These are phyloP conservation scores for Physcomitrium patens DNA, from an alignment of 225 moss, liverwort and hornwort species.

Conservation along the genomic window DNA sequence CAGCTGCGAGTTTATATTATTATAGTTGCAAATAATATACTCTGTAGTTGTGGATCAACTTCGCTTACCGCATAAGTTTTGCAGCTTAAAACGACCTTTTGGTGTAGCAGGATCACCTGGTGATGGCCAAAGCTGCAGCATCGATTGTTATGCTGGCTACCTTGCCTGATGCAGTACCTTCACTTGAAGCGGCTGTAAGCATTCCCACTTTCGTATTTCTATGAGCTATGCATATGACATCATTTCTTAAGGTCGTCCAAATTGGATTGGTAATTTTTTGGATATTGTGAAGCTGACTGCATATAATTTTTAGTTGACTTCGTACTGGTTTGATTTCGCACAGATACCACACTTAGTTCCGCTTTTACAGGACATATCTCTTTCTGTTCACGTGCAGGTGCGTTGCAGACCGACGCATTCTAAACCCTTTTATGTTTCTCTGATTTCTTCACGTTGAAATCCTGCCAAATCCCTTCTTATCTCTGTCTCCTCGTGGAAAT, in stretches of 20 bases:
- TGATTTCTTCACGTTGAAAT: neutral
- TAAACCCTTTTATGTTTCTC: neutral
- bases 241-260: neutral
- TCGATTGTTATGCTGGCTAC: constrained; percentile 67
- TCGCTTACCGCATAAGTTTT: neutral
- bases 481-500: constrained; percentile 11
- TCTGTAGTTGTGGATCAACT: constrained; percentile 21
- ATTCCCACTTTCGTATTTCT: constrained; percentile 15
- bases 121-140: constrained; percentile 66
- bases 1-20: constrained; percentile 8
- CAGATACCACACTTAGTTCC: constrained; percentile 56
- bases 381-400: constrained; percentile 58
- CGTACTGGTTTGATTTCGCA: constrained; percentile 18
- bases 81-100: neutral
- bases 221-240: neutral
- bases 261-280: neutral
- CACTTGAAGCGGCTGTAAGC: constrained; percentile 54
- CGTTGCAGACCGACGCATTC: constrained; percentile 1
- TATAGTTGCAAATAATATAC: constrained; percentile 7
- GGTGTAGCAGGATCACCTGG: constrained; percentile 52
- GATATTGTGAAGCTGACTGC: constrained; percentile 1
- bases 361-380: constrained; percentile 46
- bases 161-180: constrained; percentile 57
- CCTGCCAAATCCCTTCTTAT: neutral
- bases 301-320: constrained; percentile 14